phyloP scores from a whole-genome alignment of 2,329 filamentous ascomycete genomes.

The Clarireedia homoeocarpa region DNA sequence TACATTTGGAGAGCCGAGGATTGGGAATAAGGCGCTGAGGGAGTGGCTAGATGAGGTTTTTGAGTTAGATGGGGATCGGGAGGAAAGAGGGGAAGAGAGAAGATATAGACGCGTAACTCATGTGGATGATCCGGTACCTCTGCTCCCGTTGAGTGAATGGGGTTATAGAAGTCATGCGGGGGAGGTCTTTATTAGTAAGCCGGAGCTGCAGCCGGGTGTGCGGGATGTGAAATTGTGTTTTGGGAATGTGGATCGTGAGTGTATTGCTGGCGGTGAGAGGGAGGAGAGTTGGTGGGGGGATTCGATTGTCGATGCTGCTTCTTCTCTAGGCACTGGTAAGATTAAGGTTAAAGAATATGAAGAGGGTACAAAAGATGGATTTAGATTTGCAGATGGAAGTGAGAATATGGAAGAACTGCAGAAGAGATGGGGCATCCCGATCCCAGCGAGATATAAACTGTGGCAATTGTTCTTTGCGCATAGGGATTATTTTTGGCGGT shows the following conservation, averaged over 20 bases:
- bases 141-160: slow-evolving; percentile 82
- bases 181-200: slow-evolving; percentile 76
- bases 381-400: slow-evolving; percentile 11
- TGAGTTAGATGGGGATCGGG: background rate
- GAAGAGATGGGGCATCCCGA: slow-evolving; percentile 23
- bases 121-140: slow-evolving; percentile 75
- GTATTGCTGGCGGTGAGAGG: slow-evolving; percentile 51
- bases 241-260: slow-evolving; percentile 62
- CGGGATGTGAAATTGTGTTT: slow-evolving; percentile 63
- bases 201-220: slow-evolving; percentile 57
- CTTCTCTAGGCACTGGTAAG: no score
- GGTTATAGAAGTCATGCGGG: slow-evolving; percentile 78
- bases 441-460: slow-evolving; percentile 54
- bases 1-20: slow-evolving; percentile 82
- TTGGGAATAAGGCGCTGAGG: slow-evolving; percentile 51
- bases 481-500: slow-evolving; percentile 90
- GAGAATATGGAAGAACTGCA: slow-evolving; percentile 11
- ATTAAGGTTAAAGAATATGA: background rate
- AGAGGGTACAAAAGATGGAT: slow-evolving; percentile 15
- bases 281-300: slow-evolving; percentile 9
- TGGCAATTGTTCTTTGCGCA: slow-evolving; percentile 93
- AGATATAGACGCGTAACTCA: slow-evolving; percentile 77
- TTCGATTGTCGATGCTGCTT: background rate
- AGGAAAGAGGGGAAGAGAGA: background rate
- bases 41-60: slow-evolving; percentile 20